Conservation (phyloP, 352 stramenopile species). For the Pythium oligandrum region DNA sequence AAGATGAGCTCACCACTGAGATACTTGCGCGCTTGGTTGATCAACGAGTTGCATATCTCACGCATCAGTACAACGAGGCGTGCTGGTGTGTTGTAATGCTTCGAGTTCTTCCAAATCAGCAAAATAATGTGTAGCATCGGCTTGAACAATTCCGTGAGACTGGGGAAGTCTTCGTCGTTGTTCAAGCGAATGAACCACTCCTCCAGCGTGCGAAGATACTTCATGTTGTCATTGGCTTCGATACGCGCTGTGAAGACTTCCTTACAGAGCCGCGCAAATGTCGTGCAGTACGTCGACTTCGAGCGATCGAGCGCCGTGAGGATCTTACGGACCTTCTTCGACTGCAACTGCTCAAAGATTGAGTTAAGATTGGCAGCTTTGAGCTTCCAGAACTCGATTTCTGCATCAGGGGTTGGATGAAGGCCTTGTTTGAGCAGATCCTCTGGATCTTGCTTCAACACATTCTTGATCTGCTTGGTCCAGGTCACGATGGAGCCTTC, state of each 20-base stretch:
- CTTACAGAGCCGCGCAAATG: conserved; percentile 96
- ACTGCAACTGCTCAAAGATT: conserved; percentile 93
- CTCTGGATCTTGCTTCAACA: conserved; percentile 97
- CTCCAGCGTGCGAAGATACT: conserved; percentile 95
- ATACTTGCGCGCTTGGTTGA: conserved; percentile 91
- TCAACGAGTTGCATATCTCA: conserved; percentile 98
- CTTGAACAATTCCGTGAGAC: conserved; percentile 93
- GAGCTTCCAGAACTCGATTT: conserved; percentile 98
- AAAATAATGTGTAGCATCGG: conserved; percentile 98
- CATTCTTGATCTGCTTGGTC: conserved; percentile 99
- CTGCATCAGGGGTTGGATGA: conserved; percentile 95
- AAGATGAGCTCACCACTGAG: conserved; percentile 95
- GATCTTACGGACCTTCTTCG: conserved; percentile 93
- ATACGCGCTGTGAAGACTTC: conserved; percentile 95
- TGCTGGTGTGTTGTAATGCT: conserved; percentile 97
- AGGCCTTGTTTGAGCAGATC: conserved; percentile 94
- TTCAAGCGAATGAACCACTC: conserved; percentile 96
- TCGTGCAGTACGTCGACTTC: conserved; percentile 96
- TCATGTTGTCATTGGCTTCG: conserved; percentile 98
- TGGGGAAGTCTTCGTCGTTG: conserved; percentile 93
- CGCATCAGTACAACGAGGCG: conserved; percentile 96
- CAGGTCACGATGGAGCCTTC: conserved; percentile 98
- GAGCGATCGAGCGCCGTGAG: conserved; percentile 92
- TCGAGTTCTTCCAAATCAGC: conserved; percentile 99
- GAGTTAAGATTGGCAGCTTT: conserved; percentile 95